Evolutionary conservation across 768 basidiomycete genomes (phyloP).

Genomic region (Mycena latifolia): DNA sequence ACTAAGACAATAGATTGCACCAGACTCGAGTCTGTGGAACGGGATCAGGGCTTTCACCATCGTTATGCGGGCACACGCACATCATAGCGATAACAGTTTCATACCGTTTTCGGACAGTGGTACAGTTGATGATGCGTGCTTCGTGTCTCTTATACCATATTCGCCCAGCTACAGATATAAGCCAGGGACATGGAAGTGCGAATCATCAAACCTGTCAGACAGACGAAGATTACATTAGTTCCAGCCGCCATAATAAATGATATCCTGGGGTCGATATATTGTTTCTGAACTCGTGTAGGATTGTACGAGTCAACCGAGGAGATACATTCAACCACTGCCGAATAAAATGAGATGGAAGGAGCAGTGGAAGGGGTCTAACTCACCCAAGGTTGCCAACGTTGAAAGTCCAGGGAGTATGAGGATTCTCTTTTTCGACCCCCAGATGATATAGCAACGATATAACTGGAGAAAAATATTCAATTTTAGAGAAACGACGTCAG

Average conservation of each 20-base stretch:
- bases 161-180: background rate
- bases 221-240: background rate
- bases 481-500: background rate
- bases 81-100: background rate
- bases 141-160: slow-evolving; percentile 2
- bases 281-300: no score
- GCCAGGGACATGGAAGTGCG: background rate
- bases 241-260: background rate
- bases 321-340: background rate
- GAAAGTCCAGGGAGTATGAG: background rate
- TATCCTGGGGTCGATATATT: background rate
- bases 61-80: background rate
- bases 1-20: no score
- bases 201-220: background rate
- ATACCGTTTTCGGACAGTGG: background rate
- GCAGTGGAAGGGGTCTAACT: background rate
- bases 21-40: background rate
- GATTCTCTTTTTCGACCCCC: background rate
- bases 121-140: background rate
- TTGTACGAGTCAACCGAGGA: background rate
- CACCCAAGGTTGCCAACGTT: background rate
- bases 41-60: background rate
- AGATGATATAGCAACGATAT: slow-evolving; percentile 1
- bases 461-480: background rate
- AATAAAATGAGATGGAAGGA: background rate